Percentiles rank a stretch among this genome's conserved stretches.
Evolutionary conservation across 2,329 filamentous ascomycete genomes (phyloP).

Genomic region (Purpureocillium lavendulum): DNA sequence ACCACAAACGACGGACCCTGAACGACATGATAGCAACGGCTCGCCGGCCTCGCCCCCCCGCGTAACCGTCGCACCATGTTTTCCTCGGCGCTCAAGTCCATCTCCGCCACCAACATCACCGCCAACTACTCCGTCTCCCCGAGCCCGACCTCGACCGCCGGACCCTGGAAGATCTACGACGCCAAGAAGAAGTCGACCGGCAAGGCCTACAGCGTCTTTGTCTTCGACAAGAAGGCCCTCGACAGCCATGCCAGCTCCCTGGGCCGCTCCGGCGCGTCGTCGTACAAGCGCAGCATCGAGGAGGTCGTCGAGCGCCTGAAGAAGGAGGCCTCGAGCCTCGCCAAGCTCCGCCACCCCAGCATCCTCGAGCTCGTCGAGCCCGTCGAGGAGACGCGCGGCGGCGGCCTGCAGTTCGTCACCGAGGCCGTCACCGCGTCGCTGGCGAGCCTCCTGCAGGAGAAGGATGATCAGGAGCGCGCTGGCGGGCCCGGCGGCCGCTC

Average conservation of each 20-base stretch:
- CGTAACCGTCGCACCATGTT: slow-evolving; percentile 56
- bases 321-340: slow-evolving; percentile 83
- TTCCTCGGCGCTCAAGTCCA: slow-evolving; percentile 86
- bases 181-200: slow-evolving; percentile 94
- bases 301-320: slow-evolving; percentile 87
- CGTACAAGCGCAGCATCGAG: slow-evolving; percentile 73
- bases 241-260: slow-evolving; percentile 44
- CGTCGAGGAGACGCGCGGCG: slow-evolving; percentile 85
- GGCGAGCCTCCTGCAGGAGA: slow-evolving; percentile 71
- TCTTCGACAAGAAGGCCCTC: slow-evolving; percentile 84
- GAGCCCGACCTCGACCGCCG: slow-evolving; percentile 68
- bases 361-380: slow-evolving; percentile 90
- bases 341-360: slow-evolving; percentile 81
- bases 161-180: slow-evolving; percentile 96
- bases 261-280: slow-evolving; percentile 43
- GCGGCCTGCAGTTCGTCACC: slow-evolving; percentile 91
- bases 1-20: background rate
- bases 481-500: slow-evolving; percentile 56
- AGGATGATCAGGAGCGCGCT: slow-evolving; percentile 74
- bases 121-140: slow-evolving; percentile 81
- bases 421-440: slow-evolving; percentile 88
- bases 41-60: slow-evolving; percentile 6
- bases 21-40: slow-evolving; percentile 18
- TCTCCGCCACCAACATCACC: slow-evolving; percentile 81
- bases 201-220: slow-evolving; percentile 82